These are phyloP conservation scores for Ophiostoma piceae DNA, from an alignment of 2,329 filamentous ascomycete genomes.

Conservation along the genomic window DNA sequence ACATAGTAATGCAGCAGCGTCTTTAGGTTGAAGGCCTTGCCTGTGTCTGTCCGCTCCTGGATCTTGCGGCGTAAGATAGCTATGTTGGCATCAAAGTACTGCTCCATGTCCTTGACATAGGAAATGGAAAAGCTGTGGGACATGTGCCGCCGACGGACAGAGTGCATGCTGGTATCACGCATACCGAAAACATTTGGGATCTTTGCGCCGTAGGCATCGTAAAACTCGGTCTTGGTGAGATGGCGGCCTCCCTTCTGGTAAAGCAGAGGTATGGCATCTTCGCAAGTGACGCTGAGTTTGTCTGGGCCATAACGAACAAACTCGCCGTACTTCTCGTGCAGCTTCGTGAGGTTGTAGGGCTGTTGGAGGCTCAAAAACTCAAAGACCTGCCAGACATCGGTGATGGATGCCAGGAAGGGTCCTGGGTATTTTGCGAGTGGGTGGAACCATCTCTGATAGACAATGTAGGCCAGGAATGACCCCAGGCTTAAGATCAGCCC, in stretches of 20 bases:
- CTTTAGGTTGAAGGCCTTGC: not conserved
- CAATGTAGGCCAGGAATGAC: not conserved
- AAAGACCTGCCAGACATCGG: conserved; percentile 30
- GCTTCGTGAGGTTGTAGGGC: conserved; percentile 29
- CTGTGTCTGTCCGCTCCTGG: conserved; percentile 28
- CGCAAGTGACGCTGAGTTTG: conserved; percentile 32
- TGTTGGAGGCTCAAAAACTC: conserved; percentile 30
- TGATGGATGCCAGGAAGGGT: conserved; percentile 33
- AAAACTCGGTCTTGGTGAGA: conserved; percentile 36
- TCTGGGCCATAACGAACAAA: conserved; percentile 33
- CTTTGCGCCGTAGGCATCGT: conserved; percentile 33
- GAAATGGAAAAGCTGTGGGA: conserved; percentile 34
- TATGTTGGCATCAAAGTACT: conserved; percentile 34
- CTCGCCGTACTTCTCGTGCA: conserved; percentile 31
- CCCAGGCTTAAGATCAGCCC: not conserved
- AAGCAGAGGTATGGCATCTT: conserved; percentile 30
- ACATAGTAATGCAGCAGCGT: not conserved
- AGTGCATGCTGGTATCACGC: conserved; percentile 32
- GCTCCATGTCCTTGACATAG: conserved; percentile 36
- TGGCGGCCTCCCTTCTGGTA: conserved; percentile 29
- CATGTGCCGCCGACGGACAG: conserved; percentile 32
- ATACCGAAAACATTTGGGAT: conserved; percentile 36
- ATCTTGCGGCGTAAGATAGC: conserved; percentile 31
- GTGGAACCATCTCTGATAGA: conserved; percentile 27
- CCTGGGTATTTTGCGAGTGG: conserved; percentile 33